Base-by-base conservation (phyloP, 2,329 filamentous ascomycete genomes). In the Exophiala oligosperma region DNA sequence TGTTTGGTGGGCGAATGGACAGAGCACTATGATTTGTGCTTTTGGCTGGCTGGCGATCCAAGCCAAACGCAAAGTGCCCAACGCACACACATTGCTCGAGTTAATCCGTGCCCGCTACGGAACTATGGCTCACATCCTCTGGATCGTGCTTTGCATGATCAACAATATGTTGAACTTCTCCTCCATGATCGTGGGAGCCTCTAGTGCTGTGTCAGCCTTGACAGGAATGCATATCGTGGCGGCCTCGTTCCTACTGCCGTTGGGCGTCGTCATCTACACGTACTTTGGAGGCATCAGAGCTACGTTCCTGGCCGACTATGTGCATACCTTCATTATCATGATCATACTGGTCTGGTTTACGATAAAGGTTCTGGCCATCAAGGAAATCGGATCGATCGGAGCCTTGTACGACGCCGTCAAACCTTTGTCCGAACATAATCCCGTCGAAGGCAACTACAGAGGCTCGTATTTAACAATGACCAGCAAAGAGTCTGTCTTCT, bases 21-120 rank as follows among this genome's bases (percentile, higher is more conserved):
- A 90, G 11, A 91, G 88, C 0, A 89, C 92, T 4, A 90, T 93
- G 70, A 92, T 96, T 65, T 81, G 96, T 26, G 79, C 96, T 1
- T 96, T 96, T 68, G 91, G 92, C 1, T 94, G 90, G 4, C 69
- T 81, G 0, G 79, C 78, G 1, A 77, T 81, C 81, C 4, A 65
- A 79, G 50, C 74, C 74, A 81, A 81, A 63, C 72, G 79, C 28
- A 69, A 77, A 43, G 77, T 79, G 0, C 79, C 79, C 0, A 77
- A 79, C 57, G 79, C 79, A 0, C 79, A 81, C 52, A 81, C 79
- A 0, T 77, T 76, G 2, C 70, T 81, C 1, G 78, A 81, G 61
- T 79, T 81, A 38, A 75, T 81, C 32, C 72, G 72, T 2, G 75
- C 76, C 68, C 70, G 79, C 54, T 81, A 81, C 62, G 77, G 77